These are phyloP conservation scores for Pseudisothecium myosuroides DNA, from an alignment of 225 moss, liverwort and hornwort genomes.

Conservation along the genomic window DNA sequence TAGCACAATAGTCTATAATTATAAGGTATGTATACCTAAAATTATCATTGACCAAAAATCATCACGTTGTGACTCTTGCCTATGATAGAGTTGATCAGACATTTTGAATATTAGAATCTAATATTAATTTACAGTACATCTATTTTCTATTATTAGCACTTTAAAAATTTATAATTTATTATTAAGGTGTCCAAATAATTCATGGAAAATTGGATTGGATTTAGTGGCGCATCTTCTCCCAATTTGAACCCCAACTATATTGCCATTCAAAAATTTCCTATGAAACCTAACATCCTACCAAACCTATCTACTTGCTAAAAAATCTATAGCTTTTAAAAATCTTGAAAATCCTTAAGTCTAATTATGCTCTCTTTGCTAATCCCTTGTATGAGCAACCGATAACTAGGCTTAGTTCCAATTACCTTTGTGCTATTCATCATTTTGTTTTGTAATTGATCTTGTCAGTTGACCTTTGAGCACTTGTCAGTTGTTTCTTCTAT, in stretches of 20 bases:
- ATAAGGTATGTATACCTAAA: not conserved
- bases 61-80: not conserved
- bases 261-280: not conserved
- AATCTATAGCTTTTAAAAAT: not conserved
- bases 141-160: not conserved
- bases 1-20: not conserved
- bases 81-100: not conserved
- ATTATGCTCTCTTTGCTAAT: not conserved
- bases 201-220: not conserved
- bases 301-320: not conserved
- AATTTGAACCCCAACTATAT: not conserved
- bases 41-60: not conserved
- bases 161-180: not conserved
- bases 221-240: rapidly evolving
- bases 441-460: not conserved
- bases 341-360: not conserved
- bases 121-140: not conserved
- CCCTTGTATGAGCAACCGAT: rapidly evolving
- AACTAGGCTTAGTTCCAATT: not conserved
- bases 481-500: not conserved
- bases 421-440: not conserved
- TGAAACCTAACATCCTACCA: not conserved
- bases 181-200: rapidly evolving
- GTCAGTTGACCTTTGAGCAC: not conserved
- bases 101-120: no score